Evolutionary conservation across 305 asterid genomes (phyloP).

Genomic region (Fraxinus dipetala): DNA sequence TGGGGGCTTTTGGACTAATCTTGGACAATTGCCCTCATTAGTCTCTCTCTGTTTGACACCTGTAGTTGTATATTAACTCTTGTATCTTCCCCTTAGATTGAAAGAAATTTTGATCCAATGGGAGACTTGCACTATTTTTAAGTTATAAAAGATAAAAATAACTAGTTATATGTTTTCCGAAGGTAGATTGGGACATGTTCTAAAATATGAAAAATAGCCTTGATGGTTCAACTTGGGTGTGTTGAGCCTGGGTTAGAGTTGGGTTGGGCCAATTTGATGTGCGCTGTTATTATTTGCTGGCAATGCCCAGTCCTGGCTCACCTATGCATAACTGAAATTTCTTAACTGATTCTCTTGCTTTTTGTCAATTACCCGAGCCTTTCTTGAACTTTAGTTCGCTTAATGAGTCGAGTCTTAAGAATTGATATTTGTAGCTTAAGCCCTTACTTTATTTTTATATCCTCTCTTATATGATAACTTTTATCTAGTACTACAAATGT

Average conservation of each 20-base stretch:
- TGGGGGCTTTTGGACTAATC: neutral
- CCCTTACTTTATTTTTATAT: neutral
- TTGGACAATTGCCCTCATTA: neutral
- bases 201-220: neutral
- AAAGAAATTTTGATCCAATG: neutral
- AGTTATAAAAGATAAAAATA: neutral
- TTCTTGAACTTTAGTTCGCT: neutral
- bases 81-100: neutral
- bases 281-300: neutral
- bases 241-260: neutral
- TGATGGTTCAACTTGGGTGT: neutral
- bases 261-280: neutral
- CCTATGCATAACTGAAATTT: neutral
- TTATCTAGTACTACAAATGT: constrained; percentile 3
- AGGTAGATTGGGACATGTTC: neutral
- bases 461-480: neutral
- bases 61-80: neutral
- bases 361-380: neutral
- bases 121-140: neutral
- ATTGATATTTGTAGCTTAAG: neutral
- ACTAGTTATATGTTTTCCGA: neutral
- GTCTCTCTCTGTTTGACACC: neutral
- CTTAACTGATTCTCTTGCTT: neutral
- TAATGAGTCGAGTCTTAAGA: neutral
- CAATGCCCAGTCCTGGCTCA: neutral